Conservation (phyloP, 1,284 basidiomycete species). For the Cryptococcus amylolentus region DNA sequence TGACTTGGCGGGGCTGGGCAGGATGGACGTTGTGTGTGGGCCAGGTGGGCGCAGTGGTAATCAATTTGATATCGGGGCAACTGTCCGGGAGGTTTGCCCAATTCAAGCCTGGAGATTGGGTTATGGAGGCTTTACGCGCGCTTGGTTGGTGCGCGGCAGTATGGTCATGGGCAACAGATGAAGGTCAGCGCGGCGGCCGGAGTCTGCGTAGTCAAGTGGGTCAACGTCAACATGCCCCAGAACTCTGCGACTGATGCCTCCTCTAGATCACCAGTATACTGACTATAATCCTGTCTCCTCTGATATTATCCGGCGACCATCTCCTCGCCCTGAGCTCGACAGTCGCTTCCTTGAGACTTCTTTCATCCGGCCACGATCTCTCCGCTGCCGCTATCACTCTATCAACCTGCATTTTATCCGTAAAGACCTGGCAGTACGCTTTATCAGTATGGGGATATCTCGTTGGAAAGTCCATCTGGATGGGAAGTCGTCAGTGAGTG, state of each 20-base stretch:
- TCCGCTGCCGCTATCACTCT: not conserved
- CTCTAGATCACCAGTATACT: slow-evolving; percentile 7
- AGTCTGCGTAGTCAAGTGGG: slow-evolving; percentile 11
- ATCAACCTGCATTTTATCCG: not conserved
- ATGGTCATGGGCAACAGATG: not conserved
- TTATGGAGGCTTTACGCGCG: not conserved
- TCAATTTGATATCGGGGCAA: slow-evolving; percentile 1
- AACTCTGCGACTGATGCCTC: not conserved
- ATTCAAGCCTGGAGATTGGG: not conserved
- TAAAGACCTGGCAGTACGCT: not conserved
- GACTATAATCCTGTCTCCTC: slow-evolving; percentile 9
- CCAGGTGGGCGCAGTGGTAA: slow-evolving; percentile 9
- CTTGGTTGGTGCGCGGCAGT: slow-evolving; percentile 3
- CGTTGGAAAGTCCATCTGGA: slow-evolving; percentile 4
- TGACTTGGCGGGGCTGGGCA: slow-evolving; percentile 5
- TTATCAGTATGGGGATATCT: not conserved
- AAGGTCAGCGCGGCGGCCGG: slow-evolving; percentile 5
- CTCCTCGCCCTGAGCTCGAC: not conserved
- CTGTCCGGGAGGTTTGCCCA: not conserved
- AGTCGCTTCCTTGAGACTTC: not conserved
- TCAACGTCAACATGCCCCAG: not conserved
- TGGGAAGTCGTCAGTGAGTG: not conserved
- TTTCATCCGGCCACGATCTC: not conserved
- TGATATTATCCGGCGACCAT: not conserved
- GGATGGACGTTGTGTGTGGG: slow-evolving; percentile 12